These are phyloP conservation scores for Ceratocystis variospora DNA, from an alignment of 2,329 filamentous ascomycete genomes.

Conservation along the genomic window DNA sequence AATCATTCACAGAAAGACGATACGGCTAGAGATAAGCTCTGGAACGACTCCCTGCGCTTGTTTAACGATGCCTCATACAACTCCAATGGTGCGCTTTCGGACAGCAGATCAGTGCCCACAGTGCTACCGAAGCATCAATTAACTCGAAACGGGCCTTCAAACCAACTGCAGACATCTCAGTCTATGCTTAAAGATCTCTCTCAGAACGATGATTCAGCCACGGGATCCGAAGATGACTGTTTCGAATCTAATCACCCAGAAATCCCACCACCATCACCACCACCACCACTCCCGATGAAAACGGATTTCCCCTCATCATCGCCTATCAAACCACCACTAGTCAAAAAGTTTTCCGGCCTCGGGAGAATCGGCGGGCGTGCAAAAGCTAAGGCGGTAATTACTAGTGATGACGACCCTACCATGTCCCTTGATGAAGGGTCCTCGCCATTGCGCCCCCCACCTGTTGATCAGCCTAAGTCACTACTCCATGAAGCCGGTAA, in stretches of 20 bases:
- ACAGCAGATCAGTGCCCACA: background rate
- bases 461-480: background rate
- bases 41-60: background rate
- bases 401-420: constrained; percentile 2
- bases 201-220: background rate
- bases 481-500: background rate
- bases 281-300: background rate
- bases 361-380: constrained; percentile 10
- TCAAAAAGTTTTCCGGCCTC: background rate
- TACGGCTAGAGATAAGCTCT: background rate
- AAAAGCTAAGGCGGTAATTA: background rate
- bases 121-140: background rate
- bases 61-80: background rate
- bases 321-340: background rate
- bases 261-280: background rate
- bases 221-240: constrained; percentile 12
- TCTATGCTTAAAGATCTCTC: background rate
- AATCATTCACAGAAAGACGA: background rate
- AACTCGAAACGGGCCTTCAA: background rate
- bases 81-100: background rate
- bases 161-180: background rate
- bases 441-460: background rate
- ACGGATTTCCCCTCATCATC: background rate
- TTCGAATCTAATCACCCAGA: constrained; percentile 10
- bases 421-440: constrained; percentile 13